Evolutionary conservation across 495 filamentous ascomycete genomes (phyloP).

Genomic region (Penicillium coprophilum): DNA sequence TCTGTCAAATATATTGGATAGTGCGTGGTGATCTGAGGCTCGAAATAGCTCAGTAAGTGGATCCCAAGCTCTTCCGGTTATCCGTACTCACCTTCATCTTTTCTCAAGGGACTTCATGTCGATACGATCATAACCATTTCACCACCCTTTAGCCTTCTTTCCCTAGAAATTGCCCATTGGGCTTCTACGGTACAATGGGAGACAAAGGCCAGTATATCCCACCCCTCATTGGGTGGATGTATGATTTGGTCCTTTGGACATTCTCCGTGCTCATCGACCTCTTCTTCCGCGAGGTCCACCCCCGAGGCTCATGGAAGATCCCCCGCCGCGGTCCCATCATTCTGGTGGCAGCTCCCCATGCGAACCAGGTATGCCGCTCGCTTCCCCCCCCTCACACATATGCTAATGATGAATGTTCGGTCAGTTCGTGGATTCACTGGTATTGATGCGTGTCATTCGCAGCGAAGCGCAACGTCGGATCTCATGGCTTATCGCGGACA

Average conservation of each 20-base stretch:
- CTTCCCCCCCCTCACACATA: neutral
- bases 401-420: conserved; percentile 9
- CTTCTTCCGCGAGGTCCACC: conserved; percentile 97
- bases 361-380: conserved; percentile 74
- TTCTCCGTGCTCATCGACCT: conserved; percentile 86
- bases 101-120: conserved; percentile 21
- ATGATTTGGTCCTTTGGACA: conserved; percentile 78
- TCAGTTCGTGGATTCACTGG: conserved; percentile 91
- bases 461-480: conserved; percentile 84
- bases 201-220: conserved; percentile 57
- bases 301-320: conserved; percentile 89
- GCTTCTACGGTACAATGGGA: conserved; percentile 24
- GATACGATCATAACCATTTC: conserved; percentile 11
- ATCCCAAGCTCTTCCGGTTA: conserved; percentile 1
- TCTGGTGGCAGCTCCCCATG: conserved; percentile 97
- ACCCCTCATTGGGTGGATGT: conserved; percentile 71
- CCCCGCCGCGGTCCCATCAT: conserved; percentile 85
- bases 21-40: neutral
- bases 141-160: neutral
- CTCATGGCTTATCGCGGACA: conserved; percentile 89
- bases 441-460: conserved; percentile 85
- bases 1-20: neutral
- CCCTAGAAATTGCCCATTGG: neutral
- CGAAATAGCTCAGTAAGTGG: conserved; percentile 2
- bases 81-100: neutral